These are phyloP conservation scores for Talaromyces thailandensis DNA, from an alignment of 495 filamentous ascomycete species.

Conservation along the genomic window DNA sequence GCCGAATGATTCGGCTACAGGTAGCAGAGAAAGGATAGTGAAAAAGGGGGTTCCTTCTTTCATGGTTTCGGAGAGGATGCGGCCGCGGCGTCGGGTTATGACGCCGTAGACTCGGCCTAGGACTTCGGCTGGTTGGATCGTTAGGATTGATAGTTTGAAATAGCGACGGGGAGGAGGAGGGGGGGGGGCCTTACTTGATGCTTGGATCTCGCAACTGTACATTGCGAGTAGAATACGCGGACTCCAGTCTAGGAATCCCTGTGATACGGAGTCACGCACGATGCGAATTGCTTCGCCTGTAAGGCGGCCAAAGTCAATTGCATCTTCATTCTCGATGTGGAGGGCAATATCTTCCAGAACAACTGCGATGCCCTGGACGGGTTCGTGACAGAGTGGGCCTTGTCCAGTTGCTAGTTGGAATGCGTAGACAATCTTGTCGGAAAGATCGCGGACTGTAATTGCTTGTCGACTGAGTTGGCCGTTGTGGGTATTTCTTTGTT, in stretches of 20 bases:
- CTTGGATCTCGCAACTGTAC: constrained; percentile 97
- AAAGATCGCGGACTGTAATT: constrained; percentile 63
- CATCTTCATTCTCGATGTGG: constrained; percentile 45
- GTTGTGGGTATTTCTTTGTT: constrained; percentile 4
- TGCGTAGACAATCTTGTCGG: constrained; percentile 82
- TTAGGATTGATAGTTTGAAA: background rate
- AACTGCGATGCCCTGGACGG: constrained; percentile 86
- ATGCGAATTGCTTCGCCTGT: constrained; percentile 88
- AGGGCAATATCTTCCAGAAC: constrained; percentile 76
- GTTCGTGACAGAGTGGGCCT: constrained; percentile 88
- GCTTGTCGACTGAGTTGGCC: constrained; percentile 21
- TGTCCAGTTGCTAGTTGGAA: constrained; percentile 90
- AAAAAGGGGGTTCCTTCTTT: constrained; percentile 96
- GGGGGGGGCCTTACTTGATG: constrained; percentile 58
- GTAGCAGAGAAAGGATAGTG: constrained; percentile 76
- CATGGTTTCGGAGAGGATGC: constrained; percentile 80
- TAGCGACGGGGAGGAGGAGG: background rate
- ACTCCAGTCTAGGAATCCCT: constrained; percentile 92
- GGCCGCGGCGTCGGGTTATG: constrained; percentile 81
- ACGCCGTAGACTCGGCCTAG: constrained; percentile 91
- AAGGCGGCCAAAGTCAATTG: constrained; percentile 66
- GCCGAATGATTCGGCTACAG: constrained; percentile 90
- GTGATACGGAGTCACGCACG: constrained; percentile 73
- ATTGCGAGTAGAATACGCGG: constrained; percentile 92
- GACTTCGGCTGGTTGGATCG: constrained; percentile 60